Evolutionary conservation across 2,329 filamentous ascomycete species (phyloP), one percentile per base, ranked within the genome.

Genomic region (Alternaria longipes): DNA sequence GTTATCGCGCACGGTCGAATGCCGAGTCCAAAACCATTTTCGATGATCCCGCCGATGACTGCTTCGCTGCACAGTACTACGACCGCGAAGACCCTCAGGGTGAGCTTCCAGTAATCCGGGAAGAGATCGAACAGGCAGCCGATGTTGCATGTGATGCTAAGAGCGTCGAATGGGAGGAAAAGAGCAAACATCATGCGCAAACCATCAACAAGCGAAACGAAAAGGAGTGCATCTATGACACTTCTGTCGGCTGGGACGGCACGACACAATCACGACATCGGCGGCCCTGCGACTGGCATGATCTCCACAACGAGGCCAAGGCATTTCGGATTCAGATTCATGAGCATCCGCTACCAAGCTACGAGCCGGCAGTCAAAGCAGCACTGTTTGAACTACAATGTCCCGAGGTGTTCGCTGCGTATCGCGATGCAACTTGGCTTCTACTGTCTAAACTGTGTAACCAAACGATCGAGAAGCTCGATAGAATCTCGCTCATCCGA

Each of bases 391-490:
- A 89, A 62, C 72, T 89, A 1, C 61, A 54, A 0, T 77, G 79
- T 22, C 86, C 87, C 0, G 32, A 65, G 3, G 74, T 75, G 4
- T 81, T 87, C 22, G 74, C 75, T 3, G 71, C 74, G 0, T 90
- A 88, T 69, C 80, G 87, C 12, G 81, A 86, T 56, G 75, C 79
- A 4, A 86, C 84, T 0, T 88, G 84, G 84, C 68, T 64, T 4
- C 79, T 88, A 3, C 22, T 86, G 0, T 69, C 72, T 3, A 65
- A 55, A 3, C 63, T 86, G 11, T 81, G 67, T n/a, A 65, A 59
- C 14, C 52, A 62, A 1, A 24, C 49, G 30, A 40, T 41, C 1
- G 50, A 54, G 5, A 54, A 56, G 24, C 16, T 54, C 9, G 50
- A 65, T 22, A 20, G 59, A 8, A 54, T 74, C 2, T 63, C 66